Base-by-base conservation (phyloP, 805 yeast genomes). In the Wickerhamiella parazyma region DNA sequence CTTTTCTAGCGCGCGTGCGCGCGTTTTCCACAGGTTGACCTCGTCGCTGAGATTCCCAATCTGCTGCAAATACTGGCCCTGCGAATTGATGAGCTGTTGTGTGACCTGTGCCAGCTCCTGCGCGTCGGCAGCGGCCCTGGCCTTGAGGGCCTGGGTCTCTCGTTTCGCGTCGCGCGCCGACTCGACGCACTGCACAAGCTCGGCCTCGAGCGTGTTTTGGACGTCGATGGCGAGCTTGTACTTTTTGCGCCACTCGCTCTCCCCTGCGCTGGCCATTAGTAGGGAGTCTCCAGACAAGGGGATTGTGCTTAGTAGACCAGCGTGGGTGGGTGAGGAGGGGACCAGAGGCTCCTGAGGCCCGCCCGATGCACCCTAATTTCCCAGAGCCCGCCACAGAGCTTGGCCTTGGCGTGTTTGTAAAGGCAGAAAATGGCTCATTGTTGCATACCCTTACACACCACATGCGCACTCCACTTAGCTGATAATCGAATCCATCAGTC, bases 41-140 rank as follows among this genome's bases (percentile, higher is more conserved):
- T 51, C 56, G 25, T 49, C 52, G 37, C 45, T 53, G 22, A 51
- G 53, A 19, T 25, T 21, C 11, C 47, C 45, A 2, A 49, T 47
- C 36, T 47, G 47, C 45, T 43, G 54, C 43, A 45, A 45, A 48
- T 48, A 56, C 52, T 41, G 47, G 26, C 50, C 49, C 51, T 46
- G 60, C 42, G 56, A 52, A 49, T 48, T 49, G 50, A 58, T 52
- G 39, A 52, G 49, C 34, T 54, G 56, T 42, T 51, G 54, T 10
- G 55, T 52, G 20, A 51, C 51, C 45, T 57, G 54, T 1, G 61
- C 55, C 17, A 57, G 38, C 22, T 49, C 53, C 17, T 48, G 34
- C 36, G 59, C 63, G n/a, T 20, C 14, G 18, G 12, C 19, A 3
- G 25, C 33, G 12, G 21, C 12, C 25, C 24, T 22, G 21, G 17